Percentiles rank a stretch among this genome's conserved stretches.
Evolutionary conservation across 2,329 filamentous ascomycete genomes (phyloP).

Genomic region (Trichophyton benhamiae): DNA sequence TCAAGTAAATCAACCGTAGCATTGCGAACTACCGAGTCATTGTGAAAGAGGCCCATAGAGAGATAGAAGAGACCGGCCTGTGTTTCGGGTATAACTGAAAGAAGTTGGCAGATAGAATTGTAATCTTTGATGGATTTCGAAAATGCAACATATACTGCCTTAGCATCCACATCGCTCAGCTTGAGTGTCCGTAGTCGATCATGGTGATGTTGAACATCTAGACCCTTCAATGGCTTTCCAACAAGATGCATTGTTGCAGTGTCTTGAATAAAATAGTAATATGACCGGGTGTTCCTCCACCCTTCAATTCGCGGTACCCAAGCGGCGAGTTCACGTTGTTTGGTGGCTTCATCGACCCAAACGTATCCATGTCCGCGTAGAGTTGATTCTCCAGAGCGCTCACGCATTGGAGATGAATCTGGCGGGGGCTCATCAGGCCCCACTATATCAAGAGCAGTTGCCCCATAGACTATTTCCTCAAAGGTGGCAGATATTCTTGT

Average conservation of each 20-base stretch:
- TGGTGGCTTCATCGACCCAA: constrained; percentile 72
- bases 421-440: constrained; percentile 55
- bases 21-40: constrained; percentile 63
- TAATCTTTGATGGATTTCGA: constrained; percentile 64
- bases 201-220: constrained; percentile 80
- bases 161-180: constrained; percentile 60
- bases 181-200: constrained; percentile 77
- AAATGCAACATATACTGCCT: constrained; percentile 74
- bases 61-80: constrained; percentile 86
- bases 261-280: constrained; percentile 85
- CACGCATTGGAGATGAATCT: constrained; percentile 27
- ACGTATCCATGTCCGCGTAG: constrained; percentile 84
- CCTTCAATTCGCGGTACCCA: constrained; percentile 91
- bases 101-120: constrained; percentile 71
- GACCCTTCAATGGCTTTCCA: constrained; percentile 29
- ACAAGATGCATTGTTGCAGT: constrained; percentile 30
- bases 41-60: constrained; percentile 82
- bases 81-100: constrained; percentile 70
- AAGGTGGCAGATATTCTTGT: constrained; percentile 86
- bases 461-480: constrained; percentile 89
- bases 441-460: constrained; percentile 69
- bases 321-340: constrained; percentile 74
- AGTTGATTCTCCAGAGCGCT: constrained; percentile 31
- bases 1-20: constrained; percentile 70
- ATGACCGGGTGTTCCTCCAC: constrained; percentile 89